Conservation (phyloP, 495 filamentous ascomycete species). For the Thermochaetoides thermophila region DNA sequence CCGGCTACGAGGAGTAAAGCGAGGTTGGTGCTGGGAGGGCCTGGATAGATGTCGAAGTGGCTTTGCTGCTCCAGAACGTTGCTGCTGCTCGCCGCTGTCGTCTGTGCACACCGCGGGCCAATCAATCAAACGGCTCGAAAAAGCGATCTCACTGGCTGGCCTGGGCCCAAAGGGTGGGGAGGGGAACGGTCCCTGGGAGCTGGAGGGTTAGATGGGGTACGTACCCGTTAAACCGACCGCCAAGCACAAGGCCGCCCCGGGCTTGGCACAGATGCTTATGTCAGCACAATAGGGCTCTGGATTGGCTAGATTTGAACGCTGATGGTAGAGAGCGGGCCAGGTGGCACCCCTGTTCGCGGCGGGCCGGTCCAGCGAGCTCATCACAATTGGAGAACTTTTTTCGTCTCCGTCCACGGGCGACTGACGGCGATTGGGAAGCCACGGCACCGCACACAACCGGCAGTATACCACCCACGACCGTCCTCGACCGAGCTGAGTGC, state of each 20-base stretch:
- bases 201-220: neutral
- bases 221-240: neutral
- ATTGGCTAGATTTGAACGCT: too few relatives aligned
- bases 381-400: slow-evolving; percentile 20
- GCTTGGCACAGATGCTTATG: too few relatives aligned
- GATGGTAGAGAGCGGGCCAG: too few relatives aligned
- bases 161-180: neutral
- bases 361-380: slow-evolving; percentile 10
- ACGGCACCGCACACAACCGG: slow-evolving; percentile 5
- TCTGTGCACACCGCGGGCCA: too few relatives aligned
- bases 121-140: slow-evolving; percentile 2
- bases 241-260: too few relatives aligned
- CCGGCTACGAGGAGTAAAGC: slow-evolving; percentile 2
- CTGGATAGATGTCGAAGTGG: too few relatives aligned
- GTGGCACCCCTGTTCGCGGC: slow-evolving; percentile 13
- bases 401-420: slow-evolving; percentile 11
- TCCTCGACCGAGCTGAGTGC: neutral
- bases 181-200: neutral
- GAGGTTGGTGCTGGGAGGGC: too few relatives aligned
- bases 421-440: slow-evolving; percentile 8
- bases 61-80: too few relatives aligned
- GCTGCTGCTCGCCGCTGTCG: too few relatives aligned
- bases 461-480: slow-evolving; percentile 4
- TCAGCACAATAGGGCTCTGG: slow-evolving; percentile 8
- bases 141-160: neutral